Percentiles rank a stretch among this genome's conserved stretches.
phyloP scores from a whole-genome alignment of 768 basidiomycete genomes.

The Termitomyces eurrhizus region DNA sequence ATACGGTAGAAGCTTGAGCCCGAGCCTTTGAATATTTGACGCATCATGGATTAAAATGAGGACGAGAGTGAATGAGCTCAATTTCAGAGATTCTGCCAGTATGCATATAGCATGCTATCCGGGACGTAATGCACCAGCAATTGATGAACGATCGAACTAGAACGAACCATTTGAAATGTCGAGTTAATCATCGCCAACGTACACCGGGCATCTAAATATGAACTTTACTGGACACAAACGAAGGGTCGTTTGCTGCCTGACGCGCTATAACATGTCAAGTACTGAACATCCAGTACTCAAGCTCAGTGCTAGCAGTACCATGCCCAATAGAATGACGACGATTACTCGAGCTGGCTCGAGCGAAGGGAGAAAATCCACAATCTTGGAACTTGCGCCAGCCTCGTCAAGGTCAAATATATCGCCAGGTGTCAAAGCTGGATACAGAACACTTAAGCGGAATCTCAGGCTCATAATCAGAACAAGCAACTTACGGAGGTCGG shows the following conservation, averaged over 20 bases:
- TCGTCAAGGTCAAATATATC: slow-evolving; percentile 55
- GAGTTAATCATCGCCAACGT: background rate
- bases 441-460: background rate
- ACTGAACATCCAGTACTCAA: background rate
- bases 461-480: background rate
- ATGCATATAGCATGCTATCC: background rate
- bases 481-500: slow-evolving; percentile 22
- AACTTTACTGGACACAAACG: background rate
- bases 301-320: background rate
- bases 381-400: slow-evolving; percentile 40
- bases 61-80: background rate
- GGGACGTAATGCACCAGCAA: background rate
- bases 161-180: background rate
- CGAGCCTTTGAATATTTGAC: background rate
- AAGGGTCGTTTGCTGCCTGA: background rate
- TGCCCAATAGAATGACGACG: background rate
- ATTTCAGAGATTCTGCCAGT: background rate
- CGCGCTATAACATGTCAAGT: background rate
- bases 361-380: background rate
- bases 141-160: background rate
- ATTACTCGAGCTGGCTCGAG: background rate
- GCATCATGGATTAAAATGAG: background rate
- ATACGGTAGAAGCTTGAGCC: background rate
- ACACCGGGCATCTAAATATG: background rate
- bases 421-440: slow-evolving; percentile 41